phyloP scores from a whole-genome alignment of 805 yeast genomes.

The Metschnikowia proteae region DNA sequence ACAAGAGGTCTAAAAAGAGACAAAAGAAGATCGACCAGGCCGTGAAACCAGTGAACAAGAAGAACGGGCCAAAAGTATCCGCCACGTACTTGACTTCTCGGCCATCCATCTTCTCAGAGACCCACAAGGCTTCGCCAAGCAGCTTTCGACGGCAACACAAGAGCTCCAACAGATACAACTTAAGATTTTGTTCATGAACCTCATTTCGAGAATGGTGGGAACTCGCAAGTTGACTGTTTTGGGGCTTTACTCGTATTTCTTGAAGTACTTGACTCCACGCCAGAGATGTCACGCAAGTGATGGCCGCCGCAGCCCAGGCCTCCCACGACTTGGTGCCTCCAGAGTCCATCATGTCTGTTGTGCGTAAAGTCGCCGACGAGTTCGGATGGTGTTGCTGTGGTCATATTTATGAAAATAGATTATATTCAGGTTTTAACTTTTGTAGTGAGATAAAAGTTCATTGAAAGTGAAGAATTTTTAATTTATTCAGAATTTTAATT shows the following conservation, averaged over 20 bases:
- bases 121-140: conserved; percentile 97
- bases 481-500: no score
- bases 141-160: conserved; percentile 67
- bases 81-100: conserved; percentile 77
- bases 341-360: conserved; percentile 73
- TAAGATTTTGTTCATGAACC: conserved; percentile 84
- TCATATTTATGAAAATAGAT: no score
- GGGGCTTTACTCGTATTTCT: conserved; percentile 83
- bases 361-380: conserved; percentile 93
- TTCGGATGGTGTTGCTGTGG: conserved; percentile 98
- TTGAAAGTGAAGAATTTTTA: no score
- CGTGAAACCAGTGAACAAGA: conserved; percentile 60
- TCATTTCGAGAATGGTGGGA: conserved; percentile 86
- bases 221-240: conserved; percentile 88
- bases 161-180: conserved; percentile 62
- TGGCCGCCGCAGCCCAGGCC: conserved; percentile 97
- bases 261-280: conserved; percentile 90
- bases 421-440: no score
- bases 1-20: conserved; percentile 77
- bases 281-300: conserved; percentile 92
- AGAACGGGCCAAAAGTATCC: conserved; percentile 46
- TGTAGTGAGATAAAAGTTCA: no score
- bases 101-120: conserved; percentile 93
- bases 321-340: conserved; percentile 97
- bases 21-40: conserved; percentile 78